Percentiles rank a stretch among this genome's conserved stretches.
Evolutionary conservation across 2,329 filamentous ascomycete species (phyloP).

Genomic region (Aspergillus puulaauensis): DNA sequence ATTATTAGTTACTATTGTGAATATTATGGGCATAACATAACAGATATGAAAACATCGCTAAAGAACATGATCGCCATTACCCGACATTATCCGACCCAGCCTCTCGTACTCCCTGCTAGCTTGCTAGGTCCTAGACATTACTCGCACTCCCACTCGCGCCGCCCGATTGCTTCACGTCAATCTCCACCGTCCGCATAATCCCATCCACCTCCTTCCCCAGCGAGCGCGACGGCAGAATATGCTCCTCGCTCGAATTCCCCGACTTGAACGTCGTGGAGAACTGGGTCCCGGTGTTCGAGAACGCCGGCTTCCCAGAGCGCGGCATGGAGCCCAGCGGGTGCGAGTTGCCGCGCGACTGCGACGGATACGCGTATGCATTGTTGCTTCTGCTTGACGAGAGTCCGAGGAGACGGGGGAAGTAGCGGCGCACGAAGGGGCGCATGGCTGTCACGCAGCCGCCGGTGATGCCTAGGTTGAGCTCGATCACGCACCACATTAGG

Average conservation of each 20-base stretch:
- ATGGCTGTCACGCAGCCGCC: slow-evolving; percentile 30
- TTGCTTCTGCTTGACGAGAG: slow-evolving; percentile 20
- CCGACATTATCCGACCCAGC: not conserved
- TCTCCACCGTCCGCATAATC: slow-evolving; percentile 28
- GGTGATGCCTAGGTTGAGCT: slow-evolving; percentile 29
- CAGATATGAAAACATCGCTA: not conserved
- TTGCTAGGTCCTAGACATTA: too few species aligned
- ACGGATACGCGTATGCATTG: slow-evolving; percentile 9
- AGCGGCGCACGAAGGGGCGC: slow-evolving; percentile 27
- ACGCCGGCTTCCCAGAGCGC: slow-evolving; percentile 18
- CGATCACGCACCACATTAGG: slow-evolving; percentile 29
- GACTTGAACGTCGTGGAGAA: slow-evolving; percentile 23
- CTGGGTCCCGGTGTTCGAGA: slow-evolving; percentile 17
- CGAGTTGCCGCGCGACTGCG: slow-evolving; percentile 19
- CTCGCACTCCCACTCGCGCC: not conserved
- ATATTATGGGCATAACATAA: too few species aligned
- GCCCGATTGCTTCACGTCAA: slow-evolving; percentile 23
- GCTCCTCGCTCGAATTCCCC: slow-evolving; percentile 24
- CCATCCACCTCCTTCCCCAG: slow-evolving; percentile 14
- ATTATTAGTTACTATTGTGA: too few species aligned
- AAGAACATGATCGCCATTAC: not conserved
- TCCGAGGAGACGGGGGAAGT: slow-evolving; percentile 27
- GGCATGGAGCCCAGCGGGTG: slow-evolving; percentile 24
- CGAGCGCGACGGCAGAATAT: slow-evolving; percentile 17
- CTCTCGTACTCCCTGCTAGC: too few species aligned